These are phyloP conservation scores for Colletotrichum endophyticum DNA, from an alignment of 2,329 filamentous ascomycete genomes.

Conservation along the genomic window DNA sequence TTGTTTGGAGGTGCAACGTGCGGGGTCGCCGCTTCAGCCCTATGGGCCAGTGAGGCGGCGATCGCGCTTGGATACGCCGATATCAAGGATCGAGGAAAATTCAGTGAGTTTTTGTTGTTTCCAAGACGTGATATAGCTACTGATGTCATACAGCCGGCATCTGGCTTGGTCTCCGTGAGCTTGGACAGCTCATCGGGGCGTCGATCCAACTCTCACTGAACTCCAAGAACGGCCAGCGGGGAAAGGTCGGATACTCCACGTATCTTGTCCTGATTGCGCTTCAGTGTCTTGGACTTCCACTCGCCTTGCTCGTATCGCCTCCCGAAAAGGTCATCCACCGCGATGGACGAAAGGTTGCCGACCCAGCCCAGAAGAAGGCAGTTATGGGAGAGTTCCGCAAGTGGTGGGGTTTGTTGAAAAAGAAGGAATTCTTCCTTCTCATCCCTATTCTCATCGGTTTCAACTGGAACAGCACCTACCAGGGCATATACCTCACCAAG, in stretches of 20 bases:
- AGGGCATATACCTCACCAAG: slow-evolving; percentile 56
- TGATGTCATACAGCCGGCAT: slow-evolving; percentile 43
- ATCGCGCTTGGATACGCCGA: slow-evolving; percentile 36
- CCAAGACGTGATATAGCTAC: accelerated
- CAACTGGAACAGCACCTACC: slow-evolving; percentile 55
- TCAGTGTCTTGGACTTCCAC: slow-evolving; percentile 49
- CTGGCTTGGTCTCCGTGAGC: slow-evolving; percentile 57
- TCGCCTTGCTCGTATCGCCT: slow-evolving; percentile 48
- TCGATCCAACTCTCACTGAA: slow-evolving; percentile 57
- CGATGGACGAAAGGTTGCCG: slow-evolving; percentile 33
- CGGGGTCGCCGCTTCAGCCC: slow-evolving; percentile 39
- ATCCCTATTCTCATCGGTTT: slow-evolving; percentile 54
- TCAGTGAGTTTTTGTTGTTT: slow-evolving; percentile 24
- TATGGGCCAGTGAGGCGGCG: slow-evolving; percentile 39
- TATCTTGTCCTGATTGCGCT: slow-evolving; percentile 45
- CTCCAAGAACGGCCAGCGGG: slow-evolving; percentile 41
- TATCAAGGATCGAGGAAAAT: slow-evolving; percentile 48
- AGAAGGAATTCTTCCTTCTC: slow-evolving; percentile 51
- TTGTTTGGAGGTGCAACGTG: too few species aligned
- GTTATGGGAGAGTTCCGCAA: slow-evolving; percentile 40
- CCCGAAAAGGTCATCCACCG: slow-evolving; percentile 48
- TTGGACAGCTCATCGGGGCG: slow-evolving; percentile 57
- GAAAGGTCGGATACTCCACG: slow-evolving; percentile 50
- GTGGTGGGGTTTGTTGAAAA: slow-evolving; percentile 41
- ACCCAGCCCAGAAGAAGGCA: slow-evolving; percentile 40